Evolutionary conservation across 306 rosid species (phyloP), one percentile per base, ranked within the genome.

Genomic region (Dalbergia cultrata): DNA sequence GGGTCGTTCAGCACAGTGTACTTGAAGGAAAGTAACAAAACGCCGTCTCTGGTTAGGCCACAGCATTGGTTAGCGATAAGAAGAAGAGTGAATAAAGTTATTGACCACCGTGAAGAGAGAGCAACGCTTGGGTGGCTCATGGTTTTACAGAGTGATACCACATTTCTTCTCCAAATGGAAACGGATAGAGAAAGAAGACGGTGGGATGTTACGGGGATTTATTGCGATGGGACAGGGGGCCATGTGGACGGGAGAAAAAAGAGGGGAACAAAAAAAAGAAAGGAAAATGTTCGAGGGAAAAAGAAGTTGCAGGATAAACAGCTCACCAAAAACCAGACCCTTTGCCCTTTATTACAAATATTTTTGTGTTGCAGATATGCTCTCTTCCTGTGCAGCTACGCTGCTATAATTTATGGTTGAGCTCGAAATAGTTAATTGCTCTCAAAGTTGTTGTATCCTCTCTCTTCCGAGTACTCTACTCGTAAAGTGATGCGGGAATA

Each of bases 1-100:
- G 99, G 97, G 80, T 96, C 99, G 8, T 80, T 83, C 4, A 88
- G 83, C 18, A 90, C 85, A 5, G 91, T 80, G 80, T 82, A 76
- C 53, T 90, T 93, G 79, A 96, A 85, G 1, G 99, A 89, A 9
- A 89, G 92, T 18, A 96, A 76, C 45, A 87, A 64, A 67, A 80
- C 79, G 0, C 97, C 99, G 45, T 96, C 98, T 18, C 75, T 79
- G 61, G 62, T 86, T 0, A 93, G 87, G 4, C 72, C 91, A 53
- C 9, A 39, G 21, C 85, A 90, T 62, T 73, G 90, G 84, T 72
- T 67, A 9, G 74, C 10, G 31, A 11, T 21, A 35, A 14, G 0
- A 34, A 83, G 57, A 63, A 86, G 62, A 45, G 73, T 1, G 35
- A 86, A 57, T 2, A 57, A 0, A 47, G 78, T 0, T 26, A 54